Base-by-base conservation (phyloP, 1,139 yeast genomes). In the Geotrichum restrictum region DNA sequence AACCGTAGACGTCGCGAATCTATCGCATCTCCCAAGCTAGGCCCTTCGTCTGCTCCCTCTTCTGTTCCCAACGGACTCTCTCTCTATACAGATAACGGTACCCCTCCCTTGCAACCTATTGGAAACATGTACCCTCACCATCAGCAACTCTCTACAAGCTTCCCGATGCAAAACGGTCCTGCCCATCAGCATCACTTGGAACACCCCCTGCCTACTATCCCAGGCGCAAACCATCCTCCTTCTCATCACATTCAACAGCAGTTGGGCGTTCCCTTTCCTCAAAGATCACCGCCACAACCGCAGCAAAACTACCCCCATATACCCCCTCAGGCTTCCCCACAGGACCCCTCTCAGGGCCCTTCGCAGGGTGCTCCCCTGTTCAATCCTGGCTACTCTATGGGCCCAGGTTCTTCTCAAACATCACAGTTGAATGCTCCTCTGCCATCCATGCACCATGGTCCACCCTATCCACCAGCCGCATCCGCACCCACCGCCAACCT, bases 1-100 rank as follows among this genome's bases (percentile, higher is more conserved):
- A 87, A 85, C 63, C 76, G 94, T 56, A 72, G 95, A 59, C 76
- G 88, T 60, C 67, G 87, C 57, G 82, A 83, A 1, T 67, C 73
- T 53, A 41, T 39, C 39, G 34, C 57, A 48, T 34, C 56, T 55
- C 48, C 59, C 41, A 48, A 56, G 48, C 32, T 50, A 46, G 29
- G 48, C 40, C 22, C 56, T 45, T 39, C 45, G 18, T n/a, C 49
- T 41, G 40, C 55, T 42, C 36, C 54, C 43, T 34, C 49, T 43
- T 16, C 45, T 3, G 34, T 16, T 11, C 14, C 36, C 21, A n/a
- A 34, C 37, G 37, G 37, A 8, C 29, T 5, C 5, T 34, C 37
- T 13, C 14, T 34, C 37, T 16, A 16, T 34, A 5, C 37, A n/a
- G 37, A 34, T 16, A 34, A 34, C 18, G 37, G 37, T 34, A n/a